These are phyloP conservation scores for Phytophthora pisi DNA, from an alignment of 352 stramenopile species.

Conservation along the genomic window DNA sequence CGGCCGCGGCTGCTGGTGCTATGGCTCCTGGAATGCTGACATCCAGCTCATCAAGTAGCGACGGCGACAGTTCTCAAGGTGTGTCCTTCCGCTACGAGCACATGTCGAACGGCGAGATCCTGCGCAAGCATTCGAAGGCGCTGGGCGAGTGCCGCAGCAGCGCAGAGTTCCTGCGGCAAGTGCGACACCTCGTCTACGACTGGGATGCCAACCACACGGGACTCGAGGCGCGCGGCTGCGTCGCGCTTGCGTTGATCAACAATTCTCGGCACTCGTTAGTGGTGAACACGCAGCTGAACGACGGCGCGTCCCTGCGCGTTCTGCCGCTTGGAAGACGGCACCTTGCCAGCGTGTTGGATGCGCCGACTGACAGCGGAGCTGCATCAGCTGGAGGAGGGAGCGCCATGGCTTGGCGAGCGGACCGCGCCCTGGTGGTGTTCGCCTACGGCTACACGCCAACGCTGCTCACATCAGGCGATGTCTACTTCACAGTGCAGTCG, in stretches of 20 bases:
- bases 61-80: conserved; percentile 15
- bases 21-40: conserved; percentile 32
- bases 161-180: conserved; percentile 61
- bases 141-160: conserved; percentile 53
- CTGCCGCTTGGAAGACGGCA: conserved; percentile 62
- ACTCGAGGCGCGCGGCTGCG: conserved; percentile 74
- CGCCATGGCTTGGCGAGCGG: conserved; percentile 53
- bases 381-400: conserved; percentile 25
- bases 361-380: conserved; percentile 5
- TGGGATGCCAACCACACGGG: conserved; percentile 89
- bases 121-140: conserved; percentile 71
- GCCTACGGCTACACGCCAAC: conserved; percentile 88
- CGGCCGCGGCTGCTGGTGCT: conserved; percentile 37
- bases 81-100: conserved; percentile 68
- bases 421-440: conserved; percentile 79
- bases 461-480: conserved; percentile 78
- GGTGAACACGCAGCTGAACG: conserved; percentile 69
- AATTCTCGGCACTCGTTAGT: conserved; percentile 81
- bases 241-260: conserved; percentile 77
- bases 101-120: conserved; percentile 75
- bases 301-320: conserved; percentile 75
- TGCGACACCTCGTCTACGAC: conserved; percentile 83
- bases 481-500: conserved; percentile 84
- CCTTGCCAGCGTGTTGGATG: conserved; percentile 56
- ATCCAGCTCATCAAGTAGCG: conserved; percentile 30